Evolutionary conservation across 2,329 filamentous ascomycete species (phyloP).

Genomic region (Neoarthrinium moseri): DNA sequence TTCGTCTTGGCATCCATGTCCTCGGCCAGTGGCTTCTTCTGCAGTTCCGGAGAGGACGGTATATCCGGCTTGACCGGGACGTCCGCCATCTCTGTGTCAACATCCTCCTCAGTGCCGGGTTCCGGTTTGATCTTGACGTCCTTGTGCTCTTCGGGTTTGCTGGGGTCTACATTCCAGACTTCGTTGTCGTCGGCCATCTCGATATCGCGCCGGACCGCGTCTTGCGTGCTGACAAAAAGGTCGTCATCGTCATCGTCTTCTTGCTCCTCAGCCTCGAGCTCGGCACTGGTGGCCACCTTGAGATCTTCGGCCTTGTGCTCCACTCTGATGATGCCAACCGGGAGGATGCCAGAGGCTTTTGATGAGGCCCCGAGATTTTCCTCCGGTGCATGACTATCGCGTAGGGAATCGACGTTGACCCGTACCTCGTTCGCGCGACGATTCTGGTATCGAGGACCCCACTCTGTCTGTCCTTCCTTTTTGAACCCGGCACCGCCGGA

Average conservation of each 20-base stretch:
- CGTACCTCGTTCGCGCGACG: constrained; percentile 44
- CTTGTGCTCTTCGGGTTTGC: constrained; percentile 20
- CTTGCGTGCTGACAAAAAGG: constrained; percentile 41
- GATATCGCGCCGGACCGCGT: constrained; percentile 22
- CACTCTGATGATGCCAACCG: constrained; percentile 55
- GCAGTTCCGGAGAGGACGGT: constrained; percentile 29
- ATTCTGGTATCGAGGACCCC: constrained; percentile 35
- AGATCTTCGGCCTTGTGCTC: constrained; percentile 54
- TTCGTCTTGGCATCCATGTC: constrained; percentile 19
- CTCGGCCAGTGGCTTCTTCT: constrained; percentile 25
- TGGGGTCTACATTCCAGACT: constrained; percentile 42
- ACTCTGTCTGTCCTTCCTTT: constrained; percentile 31
- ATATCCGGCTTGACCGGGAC: constrained; percentile 33
- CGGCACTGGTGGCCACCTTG: constrained; percentile 55
- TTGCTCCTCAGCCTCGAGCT: constrained; percentile 54
- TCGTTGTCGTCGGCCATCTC: constrained; percentile 31
- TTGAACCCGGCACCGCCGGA: constrained; percentile 23
- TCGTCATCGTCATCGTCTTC: constrained; percentile 42
- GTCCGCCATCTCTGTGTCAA: constrained; percentile 35
- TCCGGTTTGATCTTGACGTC: constrained; percentile 43
- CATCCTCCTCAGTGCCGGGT: constrained; percentile 36
- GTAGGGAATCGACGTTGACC: constrained; percentile 58
- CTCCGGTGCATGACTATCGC: constrained; percentile 39
- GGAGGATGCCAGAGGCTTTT: constrained; percentile 35
- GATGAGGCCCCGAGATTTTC: constrained; percentile 26